Percentiles rank a stretch among this genome's conserved stretches.
Evolutionary conservation across 352 stramenopile genomes (phyloP).

Genomic region (Phytopythium litorale): DNA sequence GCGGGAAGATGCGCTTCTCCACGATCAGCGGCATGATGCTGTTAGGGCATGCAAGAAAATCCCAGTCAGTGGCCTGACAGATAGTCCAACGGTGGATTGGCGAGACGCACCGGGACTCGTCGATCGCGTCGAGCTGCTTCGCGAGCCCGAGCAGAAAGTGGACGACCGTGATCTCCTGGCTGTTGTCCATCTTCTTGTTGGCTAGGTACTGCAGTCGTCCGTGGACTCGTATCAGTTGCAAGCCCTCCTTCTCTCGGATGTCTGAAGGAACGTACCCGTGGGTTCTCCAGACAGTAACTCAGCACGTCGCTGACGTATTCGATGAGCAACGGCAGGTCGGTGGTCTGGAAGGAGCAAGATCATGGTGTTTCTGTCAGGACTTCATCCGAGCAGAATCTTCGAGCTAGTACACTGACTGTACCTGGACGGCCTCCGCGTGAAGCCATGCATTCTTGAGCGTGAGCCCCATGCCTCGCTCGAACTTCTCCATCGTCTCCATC

Average conservation of each 20-base stretch:
- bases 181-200: conserved; percentile 71
- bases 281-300: conserved; percentile 69
- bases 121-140: conserved; percentile 80
- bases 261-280: conserved; percentile 31
- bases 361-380: neutral
- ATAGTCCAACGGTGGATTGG: too few species aligned
- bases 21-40: conserved; percentile 85
- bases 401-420: conserved; percentile 5
- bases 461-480: conserved; percentile 86
- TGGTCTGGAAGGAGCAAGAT: conserved; percentile 44
- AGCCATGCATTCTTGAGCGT: conserved; percentile 89
- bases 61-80: neutral
- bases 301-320: conserved; percentile 87
- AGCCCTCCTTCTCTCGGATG: neutral
- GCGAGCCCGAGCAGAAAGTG: conserved; percentile 83
- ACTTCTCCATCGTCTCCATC: conserved; percentile 72
- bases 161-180: conserved; percentile 85
- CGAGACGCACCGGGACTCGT: conserved; percentile 59
- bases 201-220: conserved; percentile 42
- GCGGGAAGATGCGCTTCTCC: conserved; percentile 73
- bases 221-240: neutral
- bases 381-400: neutral
- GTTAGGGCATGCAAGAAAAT: neutral
- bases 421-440: conserved; percentile 85
- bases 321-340: conserved; percentile 86